phyloP scores from a whole-genome alignment of 257 asterid species.

The Plantago major region DNA sequence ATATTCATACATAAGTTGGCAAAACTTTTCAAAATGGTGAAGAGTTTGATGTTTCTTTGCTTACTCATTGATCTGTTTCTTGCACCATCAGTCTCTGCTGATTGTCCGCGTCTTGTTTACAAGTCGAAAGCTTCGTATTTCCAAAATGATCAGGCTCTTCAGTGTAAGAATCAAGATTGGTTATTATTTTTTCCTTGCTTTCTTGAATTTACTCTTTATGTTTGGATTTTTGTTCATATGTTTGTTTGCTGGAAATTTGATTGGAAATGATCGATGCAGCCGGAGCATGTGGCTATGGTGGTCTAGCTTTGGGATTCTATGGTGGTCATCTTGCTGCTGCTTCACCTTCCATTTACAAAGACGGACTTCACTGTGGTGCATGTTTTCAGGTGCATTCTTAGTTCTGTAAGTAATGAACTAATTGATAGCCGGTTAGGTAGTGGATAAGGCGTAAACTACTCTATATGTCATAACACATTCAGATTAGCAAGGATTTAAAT shows the following conservation, averaged over 20 bases:
- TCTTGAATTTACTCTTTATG: not conserved
- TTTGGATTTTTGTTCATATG: not conserved
- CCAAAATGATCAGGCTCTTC: conserved; percentile 43
- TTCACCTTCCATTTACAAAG: conserved; percentile 45
- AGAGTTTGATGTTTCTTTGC: conserved; percentile 9
- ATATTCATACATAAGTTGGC: not conserved
- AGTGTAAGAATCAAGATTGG: conserved; percentile 30
- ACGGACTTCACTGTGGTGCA: conserved; percentile 82
- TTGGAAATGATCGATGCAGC: conserved; percentile 37
- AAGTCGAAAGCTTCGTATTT: conserved; percentile 49
- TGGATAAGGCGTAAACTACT: no score
- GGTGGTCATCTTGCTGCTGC: conserved; percentile 69
- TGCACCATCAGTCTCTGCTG: conserved; percentile 36
- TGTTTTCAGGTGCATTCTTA: conserved; percentile 56
- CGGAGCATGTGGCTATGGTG: conserved; percentile 87
- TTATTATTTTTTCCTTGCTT: not conserved
- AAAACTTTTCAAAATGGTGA: not conserved
- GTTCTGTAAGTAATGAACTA: no score
- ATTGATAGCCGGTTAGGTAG: no score
- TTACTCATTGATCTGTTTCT: conserved; percentile 24
- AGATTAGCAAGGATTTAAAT: no score
- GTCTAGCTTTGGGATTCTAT: conserved; percentile 49
- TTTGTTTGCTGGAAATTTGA: no score
- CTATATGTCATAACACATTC: no score
- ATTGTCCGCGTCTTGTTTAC: conserved; percentile 66